phyloP scores from a whole-genome alignment of 2,329 filamentous ascomycete species.

The Lasiodiplodia hormozganensis region DNA sequence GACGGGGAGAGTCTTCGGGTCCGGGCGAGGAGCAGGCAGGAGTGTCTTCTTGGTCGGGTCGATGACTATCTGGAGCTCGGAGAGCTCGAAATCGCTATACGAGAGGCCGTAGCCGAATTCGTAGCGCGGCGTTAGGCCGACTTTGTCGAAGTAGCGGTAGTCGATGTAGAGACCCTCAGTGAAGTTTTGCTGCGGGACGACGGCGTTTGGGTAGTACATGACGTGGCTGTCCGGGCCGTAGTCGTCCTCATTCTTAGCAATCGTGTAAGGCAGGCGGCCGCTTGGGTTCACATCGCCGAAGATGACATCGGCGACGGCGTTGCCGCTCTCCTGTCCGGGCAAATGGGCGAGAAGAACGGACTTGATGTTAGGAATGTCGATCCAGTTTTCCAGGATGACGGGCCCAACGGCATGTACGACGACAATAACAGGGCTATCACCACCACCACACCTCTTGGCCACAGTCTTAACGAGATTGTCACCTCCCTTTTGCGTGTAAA shows the following conservation, averaged over 20 bases:
- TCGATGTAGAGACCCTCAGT: conserved; percentile 61
- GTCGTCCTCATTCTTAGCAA: conserved; percentile 44
- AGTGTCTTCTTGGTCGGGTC: conserved; percentile 45
- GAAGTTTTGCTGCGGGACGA: conserved; percentile 56
- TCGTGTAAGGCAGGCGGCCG: conserved; percentile 48
- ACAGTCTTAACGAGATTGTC: conserved; percentile 76
- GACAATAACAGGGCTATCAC: conserved; percentile 75
- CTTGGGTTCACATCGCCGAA: conserved; percentile 49
- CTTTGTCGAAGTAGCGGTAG: conserved; percentile 59
- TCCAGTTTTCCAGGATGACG: conserved; percentile 79
- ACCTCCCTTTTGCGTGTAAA: conserved; percentile 77
- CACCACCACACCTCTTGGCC: conserved; percentile 69
- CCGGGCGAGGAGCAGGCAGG: conserved; percentile 46
- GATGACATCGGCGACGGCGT: conserved; percentile 49
- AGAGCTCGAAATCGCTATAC: conserved; percentile 44
- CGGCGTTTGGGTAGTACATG: conserved; percentile 48
- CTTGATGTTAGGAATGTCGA: conserved; percentile 62
- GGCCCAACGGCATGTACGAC: conserved; percentile 87
- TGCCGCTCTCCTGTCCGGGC: conserved; percentile 51
- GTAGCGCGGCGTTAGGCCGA: conserved; percentile 38
- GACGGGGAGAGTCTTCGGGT: conserved; percentile 26
- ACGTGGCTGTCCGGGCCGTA: conserved; percentile 40
- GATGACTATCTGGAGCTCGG: conserved; percentile 40
- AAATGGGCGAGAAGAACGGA: conserved; percentile 51
- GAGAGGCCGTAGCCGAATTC: conserved; percentile 48